A percentile compares a stretch with the other conserved stretches of the same genome.
phyloP scores from a whole-genome alignment of 2,329 filamentous ascomycete species.

The Botrytis tulipae region DNA sequence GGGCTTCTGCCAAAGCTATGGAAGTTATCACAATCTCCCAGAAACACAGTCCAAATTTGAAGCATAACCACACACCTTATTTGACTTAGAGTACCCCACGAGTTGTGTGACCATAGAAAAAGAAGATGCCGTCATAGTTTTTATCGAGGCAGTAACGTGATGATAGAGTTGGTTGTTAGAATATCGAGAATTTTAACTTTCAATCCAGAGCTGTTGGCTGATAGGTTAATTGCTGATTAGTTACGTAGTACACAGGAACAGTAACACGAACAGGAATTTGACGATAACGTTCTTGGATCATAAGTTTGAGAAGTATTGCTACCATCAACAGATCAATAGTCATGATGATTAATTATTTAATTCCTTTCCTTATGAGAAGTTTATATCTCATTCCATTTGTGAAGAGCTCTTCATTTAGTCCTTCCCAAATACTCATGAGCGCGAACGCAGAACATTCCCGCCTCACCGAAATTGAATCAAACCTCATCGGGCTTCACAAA shows the following conservation, averaged over 20 bases:
- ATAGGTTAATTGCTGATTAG: neutral
- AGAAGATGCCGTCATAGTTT: neutral
- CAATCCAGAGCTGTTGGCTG: neutral
- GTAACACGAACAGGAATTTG: neutral
- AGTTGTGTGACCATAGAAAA: neutral
- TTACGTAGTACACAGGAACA: neutral
- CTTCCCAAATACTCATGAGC: neutral
- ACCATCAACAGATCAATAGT: neutral
- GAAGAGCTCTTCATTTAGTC: neutral
- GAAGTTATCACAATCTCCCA: neutral
- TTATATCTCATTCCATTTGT: neutral
- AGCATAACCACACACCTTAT: neutral
- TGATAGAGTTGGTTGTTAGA: neutral
- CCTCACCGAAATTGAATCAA: neutral
- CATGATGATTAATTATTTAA: neutral
- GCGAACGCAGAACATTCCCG: neutral
- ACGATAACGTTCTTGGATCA: neutral
- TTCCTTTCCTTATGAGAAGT: neutral
- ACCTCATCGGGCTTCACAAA: neutral
- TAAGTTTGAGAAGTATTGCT: neutral
- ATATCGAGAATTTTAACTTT: neutral
- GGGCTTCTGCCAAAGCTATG: neutral
- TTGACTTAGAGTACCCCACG: neutral
- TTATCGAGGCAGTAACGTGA: neutral
- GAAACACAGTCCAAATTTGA: neutral